Percentiles rank a stretch among this genome's conserved stretches.
These are phyloP conservation scores for Trichoderma breve DNA, from an alignment of 2,329 filamentous ascomycete genomes.

Conservation along the genomic window DNA sequence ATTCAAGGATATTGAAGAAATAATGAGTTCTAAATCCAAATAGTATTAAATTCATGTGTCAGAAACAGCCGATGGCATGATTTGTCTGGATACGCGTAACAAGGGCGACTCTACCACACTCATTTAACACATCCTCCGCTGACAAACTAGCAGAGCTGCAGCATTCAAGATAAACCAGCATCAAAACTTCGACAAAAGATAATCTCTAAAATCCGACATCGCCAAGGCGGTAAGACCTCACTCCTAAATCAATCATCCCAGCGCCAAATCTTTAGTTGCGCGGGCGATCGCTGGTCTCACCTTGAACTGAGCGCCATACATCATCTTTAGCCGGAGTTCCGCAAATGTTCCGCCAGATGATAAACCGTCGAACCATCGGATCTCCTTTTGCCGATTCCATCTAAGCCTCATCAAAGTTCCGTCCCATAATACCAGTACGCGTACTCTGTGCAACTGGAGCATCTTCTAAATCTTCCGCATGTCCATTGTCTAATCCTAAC, in stretches of 20 bases:
- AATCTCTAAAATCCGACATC: neutral
- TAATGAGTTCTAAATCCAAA: too few relatives aligned
- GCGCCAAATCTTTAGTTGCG: neutral
- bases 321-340: slow-evolving; percentile 5
- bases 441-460: neutral
- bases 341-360: slow-evolving; percentile 23
- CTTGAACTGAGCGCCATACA: too few relatives aligned
- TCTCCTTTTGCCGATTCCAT: neutral
- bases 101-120: neutral
- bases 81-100: neutral
- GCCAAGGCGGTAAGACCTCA: neutral
- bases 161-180: neutral
- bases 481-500: neutral
- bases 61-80: neutral
- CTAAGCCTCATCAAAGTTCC: neutral
- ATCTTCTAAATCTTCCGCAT: neutral
- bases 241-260: neutral
- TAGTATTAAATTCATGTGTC: neutral
- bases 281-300: neutral
- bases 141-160: neutral
- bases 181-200: neutral
- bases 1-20: too few relatives aligned
- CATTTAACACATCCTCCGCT: neutral
- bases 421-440: neutral
- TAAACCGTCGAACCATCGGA: neutral